Percentiles rank a stretch among this genome's conserved stretches.
Evolutionary conservation across 129 eudicot genomes (phyloP).

Genomic region (Artemisia argyi): DNA sequence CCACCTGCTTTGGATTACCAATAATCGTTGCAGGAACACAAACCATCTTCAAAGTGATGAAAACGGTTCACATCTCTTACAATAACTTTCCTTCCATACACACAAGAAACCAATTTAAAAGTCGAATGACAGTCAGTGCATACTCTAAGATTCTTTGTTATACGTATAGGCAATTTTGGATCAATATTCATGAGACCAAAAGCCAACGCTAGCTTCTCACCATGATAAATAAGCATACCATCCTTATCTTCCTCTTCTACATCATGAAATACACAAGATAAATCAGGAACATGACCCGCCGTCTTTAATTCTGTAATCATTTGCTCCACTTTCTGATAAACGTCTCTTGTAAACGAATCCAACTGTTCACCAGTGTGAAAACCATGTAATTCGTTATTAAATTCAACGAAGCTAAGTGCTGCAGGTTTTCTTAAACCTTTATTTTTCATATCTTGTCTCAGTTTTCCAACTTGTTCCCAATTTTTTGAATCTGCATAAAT

Average conservation of each 20-base stretch:
- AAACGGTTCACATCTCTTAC: conserved; percentile 43
- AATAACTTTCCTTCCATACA: conserved; percentile 28
- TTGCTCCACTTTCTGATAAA: conserved; percentile 30
- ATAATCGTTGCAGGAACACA: conserved; percentile 41
- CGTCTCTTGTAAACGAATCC: conserved; percentile 19
- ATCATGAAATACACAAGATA: conserved; percentile 44
- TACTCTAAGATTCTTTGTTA: conserved; percentile 48
- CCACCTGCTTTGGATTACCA: conserved; percentile 18
- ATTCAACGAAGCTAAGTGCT: conserved; percentile 36
- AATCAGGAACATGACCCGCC: conserved; percentile 37
- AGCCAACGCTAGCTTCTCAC: conserved; percentile 47
- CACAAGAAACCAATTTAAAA: conserved; percentile 28
- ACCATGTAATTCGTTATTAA: conserved; percentile 33
- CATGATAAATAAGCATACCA: conserved; percentile 30
- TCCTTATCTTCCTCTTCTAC: conserved; percentile 45
- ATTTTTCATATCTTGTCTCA: conserved; percentile 40
- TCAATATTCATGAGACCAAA: conserved; percentile 41
- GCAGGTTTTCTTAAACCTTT: conserved; percentile 46
- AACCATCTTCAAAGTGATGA: conserved; percentile 42
- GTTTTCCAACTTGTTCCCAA: conserved; percentile 41
- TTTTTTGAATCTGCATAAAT: conserved; percentile 46
- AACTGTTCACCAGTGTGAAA: conserved; percentile 38
- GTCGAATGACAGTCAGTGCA: conserved; percentile 42
- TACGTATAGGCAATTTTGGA: conserved; percentile 19
- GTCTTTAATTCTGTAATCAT: conserved; percentile 35